Percentiles rank a stretch among this genome's conserved stretches.
phyloP scores from a whole-genome alignment of 2,329 filamentous ascomycete genomes.

The Beauveria asiatica region DNA sequence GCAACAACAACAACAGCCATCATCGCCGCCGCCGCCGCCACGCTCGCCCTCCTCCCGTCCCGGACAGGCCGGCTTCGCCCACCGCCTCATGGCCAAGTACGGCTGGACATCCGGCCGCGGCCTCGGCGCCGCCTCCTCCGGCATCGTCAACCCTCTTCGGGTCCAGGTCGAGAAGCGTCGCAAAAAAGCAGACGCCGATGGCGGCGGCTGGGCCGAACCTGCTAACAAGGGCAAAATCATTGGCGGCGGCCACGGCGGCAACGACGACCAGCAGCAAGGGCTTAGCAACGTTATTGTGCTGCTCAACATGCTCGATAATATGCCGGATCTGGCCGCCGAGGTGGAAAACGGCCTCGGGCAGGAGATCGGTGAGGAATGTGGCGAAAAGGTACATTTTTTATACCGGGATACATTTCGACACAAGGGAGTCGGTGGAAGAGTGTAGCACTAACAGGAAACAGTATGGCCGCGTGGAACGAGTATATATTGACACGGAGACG shows the following conservation, averaged over 20 bases:
- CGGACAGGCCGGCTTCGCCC: constrained; percentile 76
- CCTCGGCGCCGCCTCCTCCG: constrained; percentile 71
- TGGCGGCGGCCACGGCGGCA: constrained; percentile 43
- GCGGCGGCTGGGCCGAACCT: constrained; percentile 66
- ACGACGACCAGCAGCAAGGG: constrained; percentile 48
- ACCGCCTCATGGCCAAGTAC: constrained; percentile 85
- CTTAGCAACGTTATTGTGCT: constrained; percentile 81
- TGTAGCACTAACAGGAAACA: constrained; percentile 22
- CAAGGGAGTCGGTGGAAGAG: too few relatives aligned
- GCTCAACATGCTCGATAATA: constrained; percentile 74
- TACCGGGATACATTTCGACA: too few relatives aligned
- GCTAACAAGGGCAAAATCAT: constrained; percentile 70
- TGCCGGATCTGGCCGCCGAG: constrained; percentile 69
- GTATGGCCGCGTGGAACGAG: constrained; percentile 76
- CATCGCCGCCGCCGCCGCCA: constrained; percentile 17
- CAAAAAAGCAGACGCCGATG: constrained; percentile 68
- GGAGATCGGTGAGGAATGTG: constrained; percentile 92
- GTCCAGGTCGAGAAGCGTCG: constrained; percentile 82
- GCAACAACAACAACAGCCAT: constrained; percentile 28
- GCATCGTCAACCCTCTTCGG: constrained; percentile 76
- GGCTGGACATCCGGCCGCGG: constrained; percentile 87
- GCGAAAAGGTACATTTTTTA: constrained; percentile 51
- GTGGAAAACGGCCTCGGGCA: constrained; percentile 70
- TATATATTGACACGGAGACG: constrained; percentile 61
- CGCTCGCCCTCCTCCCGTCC: constrained; percentile 60